Evolutionary conservation across 768 basidiomycete genomes (phyloP), one percentile per base, ranked within the genome.

Genomic region (Leccinum pellstonianum): DNA sequence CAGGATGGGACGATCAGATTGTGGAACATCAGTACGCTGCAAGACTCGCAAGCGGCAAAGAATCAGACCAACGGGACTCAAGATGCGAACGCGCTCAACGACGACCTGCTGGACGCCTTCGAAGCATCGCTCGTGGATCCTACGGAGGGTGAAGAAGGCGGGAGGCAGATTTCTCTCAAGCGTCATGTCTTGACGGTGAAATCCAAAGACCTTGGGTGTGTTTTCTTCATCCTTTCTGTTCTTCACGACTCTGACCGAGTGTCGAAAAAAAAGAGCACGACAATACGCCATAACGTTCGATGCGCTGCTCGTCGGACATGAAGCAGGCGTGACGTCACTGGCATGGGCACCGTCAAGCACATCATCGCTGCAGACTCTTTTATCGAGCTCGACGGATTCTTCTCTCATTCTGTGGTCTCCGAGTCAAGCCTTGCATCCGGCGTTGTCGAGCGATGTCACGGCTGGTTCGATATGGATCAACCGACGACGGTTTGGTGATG

Each of bases 381-480:
- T 98, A n/a, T 95, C 95, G 11, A 90, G 93, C 5, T 96, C 97
- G 1, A 89, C 92, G 2, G 97, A 99, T 73, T 96, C 95, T 19
- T 98, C 95, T 8, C 71, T 98, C 27, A 98, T 98, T 60, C 75
- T 98, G 55, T 99, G 97, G 97, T 87, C 90, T 2, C 92, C 93
- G 2, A 86, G 91, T 0, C 75, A 79, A 9, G 73, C 83, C 12
- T 62, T 75, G 14, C 76, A 59, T 62, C 69, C 52, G 59, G 76
- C 58, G 56, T 75, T 58, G 57, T 74, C 64, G 66, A 70, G 79
- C 35, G 76, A 70, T 7, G 70, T 79, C 3, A 77, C 85, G 2
- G 68, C 62, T 5, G 63, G 64, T 23, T 85, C 88, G 2, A 84
- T 98, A 29, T 99, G 97, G 97, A 86, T 94, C 49, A 94, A 91